These are phyloP conservation scores for Fulvia fulva DNA, from an alignment of 2,329 filamentous ascomycete species.

Conservation along the genomic window DNA sequence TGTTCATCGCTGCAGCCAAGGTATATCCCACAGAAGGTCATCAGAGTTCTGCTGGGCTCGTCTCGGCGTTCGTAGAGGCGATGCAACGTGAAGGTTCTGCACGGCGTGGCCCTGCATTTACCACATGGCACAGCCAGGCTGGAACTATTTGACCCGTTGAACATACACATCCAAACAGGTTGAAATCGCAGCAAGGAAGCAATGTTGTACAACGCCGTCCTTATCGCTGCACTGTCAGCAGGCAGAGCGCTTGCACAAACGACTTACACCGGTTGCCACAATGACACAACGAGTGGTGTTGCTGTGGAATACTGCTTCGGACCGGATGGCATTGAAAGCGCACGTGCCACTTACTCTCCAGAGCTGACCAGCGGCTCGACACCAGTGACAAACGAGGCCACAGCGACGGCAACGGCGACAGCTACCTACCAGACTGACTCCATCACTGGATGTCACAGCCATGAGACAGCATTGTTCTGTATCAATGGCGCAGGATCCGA, in stretches of 20 bases:
- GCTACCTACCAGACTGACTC: constrained; percentile 15
- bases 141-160: neutral
- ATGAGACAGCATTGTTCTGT: constrained; percentile 35
- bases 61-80: neutral
- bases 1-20: no score
- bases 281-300: constrained; percentile 11
- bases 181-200: constrained; percentile 3
- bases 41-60: neutral
- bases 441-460: constrained; percentile 22
- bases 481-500: constrained; percentile 36
- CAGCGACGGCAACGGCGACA: constrained; percentile 5
- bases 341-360: constrained; percentile 13
- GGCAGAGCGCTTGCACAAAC: constrained; percentile 14
- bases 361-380: constrained; percentile 9
- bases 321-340: constrained; percentile 15
- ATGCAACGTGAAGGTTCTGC: neutral
- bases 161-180: neutral
- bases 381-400: constrained; percentile 11
- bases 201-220: constrained; percentile 9
- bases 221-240: constrained; percentile 1
- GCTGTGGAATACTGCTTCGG: constrained; percentile 17
- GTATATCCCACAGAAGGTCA: neutral
- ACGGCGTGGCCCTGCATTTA: neutral
- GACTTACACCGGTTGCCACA: constrained; percentile 21
- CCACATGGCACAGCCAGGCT: neutral